Evolutionary conservation across 148 eudicot genomes (phyloP), one percentile per base, ranked within the genome.

Genomic region (Camellia lanceoleosa): DNA sequence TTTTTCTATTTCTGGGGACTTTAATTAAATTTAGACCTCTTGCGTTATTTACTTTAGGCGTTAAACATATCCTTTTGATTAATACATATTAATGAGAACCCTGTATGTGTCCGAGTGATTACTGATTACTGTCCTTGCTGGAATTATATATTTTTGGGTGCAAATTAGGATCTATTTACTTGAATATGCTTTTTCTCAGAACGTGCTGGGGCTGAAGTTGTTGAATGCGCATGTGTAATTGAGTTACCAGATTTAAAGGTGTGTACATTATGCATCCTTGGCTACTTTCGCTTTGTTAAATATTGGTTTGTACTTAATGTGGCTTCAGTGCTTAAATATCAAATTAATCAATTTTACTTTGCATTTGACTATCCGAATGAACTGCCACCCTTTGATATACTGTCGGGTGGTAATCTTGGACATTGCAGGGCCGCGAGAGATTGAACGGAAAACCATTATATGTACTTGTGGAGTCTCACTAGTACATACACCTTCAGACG

Each of bases 221-320:
- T 92, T 68, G 98, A 92, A 80, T 94, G 98, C 86, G 96, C 96
- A 38, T 94, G 98, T 73, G 84, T 94, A 43, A 92, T 94, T 68
- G 98, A 92, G 82, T 78, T 94, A 76, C 98, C 98, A 73, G 95
- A 89, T 82, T 78, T 93, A 16, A 92, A 93, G 98, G 98, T 93
- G 56, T 16, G 70, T 46, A 51, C n/a, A 55, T 12, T 13, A 58
- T 64, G 1, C 19, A 13, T 30, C 3, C 68, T 73, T 56, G 30
- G 14, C 55, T 10, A 0, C 59, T 20, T n/a, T 56, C 56, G n/a
- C 2, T 12, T 42, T 15, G 38, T 12, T 55, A 38, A 46, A 12
- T 73, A 55, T 65, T 52, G 49, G 60, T 73, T 15, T 43, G 49
- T 43, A 18, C 7, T 3, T 18, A 58, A 10, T 44, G 9, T 69